Percentiles rank a stretch among this genome's conserved stretches.
phyloP scores from a whole-genome alignment of 495 filamentous ascomycete species.

The Margaritispora aquatica region DNA sequence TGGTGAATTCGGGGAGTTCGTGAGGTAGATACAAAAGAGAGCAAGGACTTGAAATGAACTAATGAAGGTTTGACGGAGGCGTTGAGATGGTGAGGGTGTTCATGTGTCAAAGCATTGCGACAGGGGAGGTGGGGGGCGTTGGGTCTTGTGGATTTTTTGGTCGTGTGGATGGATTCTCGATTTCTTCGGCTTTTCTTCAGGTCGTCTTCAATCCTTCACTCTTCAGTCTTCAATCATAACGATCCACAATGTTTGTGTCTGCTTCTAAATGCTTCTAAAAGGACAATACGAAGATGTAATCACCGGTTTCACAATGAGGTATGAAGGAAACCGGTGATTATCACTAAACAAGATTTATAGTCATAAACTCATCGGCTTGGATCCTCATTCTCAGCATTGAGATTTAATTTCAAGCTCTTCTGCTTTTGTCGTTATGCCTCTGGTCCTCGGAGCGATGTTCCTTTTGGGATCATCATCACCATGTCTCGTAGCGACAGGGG shows the following conservation, averaged over 20 bases:
- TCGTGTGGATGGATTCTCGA: not conserved
- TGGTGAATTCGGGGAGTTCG: not conserved
- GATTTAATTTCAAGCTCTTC: not conserved
- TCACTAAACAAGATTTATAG: too few species aligned
- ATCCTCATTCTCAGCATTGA: slow-evolving; percentile 6
- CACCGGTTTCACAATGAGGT: too few species aligned
- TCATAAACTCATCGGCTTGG: too few species aligned
- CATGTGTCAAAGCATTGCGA: not conserved
- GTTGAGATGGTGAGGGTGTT: not conserved
- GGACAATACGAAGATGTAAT: not conserved
- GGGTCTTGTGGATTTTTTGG: not conserved
- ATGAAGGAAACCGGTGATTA: too few species aligned
- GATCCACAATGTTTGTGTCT: too few species aligned
- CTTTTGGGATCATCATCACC: not conserved
- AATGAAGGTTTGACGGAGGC: not conserved
- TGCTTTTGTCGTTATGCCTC: slow-evolving; percentile 1
- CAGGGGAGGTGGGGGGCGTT: not conserved
- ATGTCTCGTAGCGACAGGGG: slow-evolving; percentile 5
- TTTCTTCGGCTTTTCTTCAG: not conserved
- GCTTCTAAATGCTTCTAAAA: too few species aligned
- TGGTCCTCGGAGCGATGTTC: slow-evolving; percentile 3
- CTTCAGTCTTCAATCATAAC: too few species aligned
- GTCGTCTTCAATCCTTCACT: too few species aligned
- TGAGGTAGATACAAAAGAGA: not conserved
- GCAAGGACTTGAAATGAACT: slow-evolving; percentile 1